A percentile compares a stretch with the other conserved stretches of the same genome.
phyloP scores from a whole-genome alignment of 2,329 filamentous ascomycete genomes.

The Zelopaecilomyces penicillatus region DNA sequence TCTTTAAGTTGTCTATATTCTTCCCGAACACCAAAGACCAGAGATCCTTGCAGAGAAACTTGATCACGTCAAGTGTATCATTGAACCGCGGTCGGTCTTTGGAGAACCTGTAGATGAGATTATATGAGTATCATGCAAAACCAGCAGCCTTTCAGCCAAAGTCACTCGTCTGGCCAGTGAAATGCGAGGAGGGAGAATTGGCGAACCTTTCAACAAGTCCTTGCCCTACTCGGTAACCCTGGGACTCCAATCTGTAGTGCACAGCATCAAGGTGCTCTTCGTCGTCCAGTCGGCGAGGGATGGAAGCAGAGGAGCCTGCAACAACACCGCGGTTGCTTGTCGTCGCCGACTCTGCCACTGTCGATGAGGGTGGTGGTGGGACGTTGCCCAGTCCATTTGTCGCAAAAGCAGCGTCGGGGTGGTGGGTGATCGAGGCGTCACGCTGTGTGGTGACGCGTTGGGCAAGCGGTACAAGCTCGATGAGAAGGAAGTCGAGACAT shows the following conservation, averaged over 20 bases:
- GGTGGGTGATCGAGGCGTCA: constrained; percentile 26
- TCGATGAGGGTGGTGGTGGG: constrained; percentile 6
- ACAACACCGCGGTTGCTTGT: not conserved
- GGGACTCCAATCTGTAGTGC: constrained; percentile 70
- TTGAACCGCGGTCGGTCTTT: constrained; percentile 79
- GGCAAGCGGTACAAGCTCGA: constrained; percentile 91
- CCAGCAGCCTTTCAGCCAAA: not conserved
- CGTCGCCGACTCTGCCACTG: constrained; percentile 4
- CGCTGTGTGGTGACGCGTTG: constrained; percentile 76
- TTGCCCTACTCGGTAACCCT: constrained; percentile 88
- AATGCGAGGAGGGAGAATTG: not conserved
- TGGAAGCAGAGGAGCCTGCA: constrained; percentile 6
- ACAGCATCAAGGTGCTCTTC: constrained; percentile 80
- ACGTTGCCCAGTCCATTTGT: not conserved
- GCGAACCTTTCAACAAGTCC: constrained; percentile 81
- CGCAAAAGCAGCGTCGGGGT: constrained; percentile 3
- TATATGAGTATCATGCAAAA: not conserved
- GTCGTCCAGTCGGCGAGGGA: constrained; percentile 43
- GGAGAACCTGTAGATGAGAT: constrained; percentile 54
- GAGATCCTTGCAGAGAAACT: constrained; percentile 96
- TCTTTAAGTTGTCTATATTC: constrained; percentile 97
- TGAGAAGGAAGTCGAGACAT: constrained; percentile 87
- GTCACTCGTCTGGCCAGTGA: too few species aligned
- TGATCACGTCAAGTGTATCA: constrained; percentile 91
- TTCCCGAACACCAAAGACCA: constrained; percentile 94